Evolutionary conservation across 2,329 filamentous ascomycete species (phyloP), one percentile per base, ranked within the genome.

Genomic region (Aspergillus sergii): DNA sequence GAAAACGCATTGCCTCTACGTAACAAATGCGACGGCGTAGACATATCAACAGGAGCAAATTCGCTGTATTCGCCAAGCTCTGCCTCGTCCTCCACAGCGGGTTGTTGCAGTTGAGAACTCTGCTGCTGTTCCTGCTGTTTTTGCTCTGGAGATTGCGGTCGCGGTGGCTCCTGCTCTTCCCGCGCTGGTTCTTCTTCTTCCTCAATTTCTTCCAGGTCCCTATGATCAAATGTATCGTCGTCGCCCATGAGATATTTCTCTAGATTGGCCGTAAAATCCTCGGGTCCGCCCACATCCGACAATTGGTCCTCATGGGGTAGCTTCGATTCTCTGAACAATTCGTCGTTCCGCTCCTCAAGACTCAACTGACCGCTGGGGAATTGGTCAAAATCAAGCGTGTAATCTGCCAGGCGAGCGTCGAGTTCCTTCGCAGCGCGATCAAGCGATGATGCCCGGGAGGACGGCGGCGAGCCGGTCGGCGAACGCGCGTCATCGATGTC

Each of bases 41-140:
- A 81, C 75, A 80, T 80, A 59, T 80, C 79, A 11, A 79, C 69
- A 3, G 79, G 78, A 11, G 78, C 78, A 48, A 80, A 79, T 68
- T 80, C 78, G 53, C 78, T 80, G 58, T 78, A 75, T 55, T 79
- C 79, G 11, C 69, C 74, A 8, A 76, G 67, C 8, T 75, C 74
- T 2, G 65, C 68, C 51, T 76, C 72, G 43, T 76, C 72, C 43
- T 76, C 74, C 6, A 73, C 71, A 5, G 60, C 68, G 5, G 72
- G 65, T 56, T 75, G 73, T 39, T 68, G 69, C 28, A 70, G 64
- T 23, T 66, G 65, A 11, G 70, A 68, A 11, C 61, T 65, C 4
- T 70, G 34, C 4, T 70, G 34, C 34, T 36, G 34, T 36, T 36
- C 34, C 41, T 69, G 55, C 32, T 61, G 64, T 41, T 60, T 60